phyloP scores from a whole-genome alignment of 306 rosid species.

The Clitoria ternatea region DNA sequence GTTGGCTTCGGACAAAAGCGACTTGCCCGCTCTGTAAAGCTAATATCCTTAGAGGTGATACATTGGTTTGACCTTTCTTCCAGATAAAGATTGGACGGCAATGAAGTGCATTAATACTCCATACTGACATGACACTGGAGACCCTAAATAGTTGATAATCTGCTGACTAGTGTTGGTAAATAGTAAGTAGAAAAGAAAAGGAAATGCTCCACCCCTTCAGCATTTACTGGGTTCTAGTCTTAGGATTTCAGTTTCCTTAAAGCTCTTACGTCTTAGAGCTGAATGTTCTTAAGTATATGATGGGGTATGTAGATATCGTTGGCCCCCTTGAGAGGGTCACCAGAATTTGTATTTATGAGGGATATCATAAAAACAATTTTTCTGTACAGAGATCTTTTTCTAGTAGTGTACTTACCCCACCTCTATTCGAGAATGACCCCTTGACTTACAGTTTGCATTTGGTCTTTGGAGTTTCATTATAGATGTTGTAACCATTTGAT shows the following conservation, averaged over 20 bases:
- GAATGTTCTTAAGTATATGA: conserved; percentile 24
- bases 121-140: not conserved
- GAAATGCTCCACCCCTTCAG: not conserved
- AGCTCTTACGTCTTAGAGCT: conserved; percentile 11
- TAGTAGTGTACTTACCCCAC: not conserved
- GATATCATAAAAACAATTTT: conserved; percentile 11
- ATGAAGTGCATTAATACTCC: conserved; percentile 3
- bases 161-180: conserved; percentile 38
- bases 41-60: conserved; percentile 58
- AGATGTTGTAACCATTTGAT: not conserved
- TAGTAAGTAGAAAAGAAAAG: conserved; percentile 14
- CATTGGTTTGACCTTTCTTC: conserved; percentile 52
- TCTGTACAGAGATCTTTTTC: conserved; percentile 25
- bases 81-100: not conserved
- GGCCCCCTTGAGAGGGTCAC: conserved; percentile 3
- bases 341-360: conserved; percentile 20
- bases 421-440: too few species aligned
- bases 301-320: conserved; percentile 34
- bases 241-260: conserved; percentile 27
- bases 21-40: conserved; percentile 87
- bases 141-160: conserved; percentile 29
- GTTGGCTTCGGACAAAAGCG: conserved; percentile 78
- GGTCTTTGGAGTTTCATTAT: not conserved
- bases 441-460: too few species aligned
- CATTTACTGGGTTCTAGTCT: not conserved